Evolutionary conservation across 441 rosid species (phyloP), one percentile per base, ranked within the genome.

Genomic region (Biscutella auriculata): DNA sequence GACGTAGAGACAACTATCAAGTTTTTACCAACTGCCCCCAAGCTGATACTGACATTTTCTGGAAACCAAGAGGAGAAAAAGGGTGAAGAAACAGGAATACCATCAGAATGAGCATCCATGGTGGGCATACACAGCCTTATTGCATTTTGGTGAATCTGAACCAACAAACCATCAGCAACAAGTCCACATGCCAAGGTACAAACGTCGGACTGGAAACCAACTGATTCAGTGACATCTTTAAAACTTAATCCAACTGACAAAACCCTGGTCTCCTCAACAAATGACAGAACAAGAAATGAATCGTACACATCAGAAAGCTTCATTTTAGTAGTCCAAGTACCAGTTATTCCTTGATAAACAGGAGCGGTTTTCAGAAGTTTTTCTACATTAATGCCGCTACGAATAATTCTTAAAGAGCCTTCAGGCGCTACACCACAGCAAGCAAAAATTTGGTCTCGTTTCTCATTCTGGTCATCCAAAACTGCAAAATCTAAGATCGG

Each of bases 181-280:
- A 93, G 79, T 57, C 99, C 99, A 79, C 88, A 89, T 55, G 96
- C 97, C 76, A 90, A 79, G 71, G 99, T 89, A 71, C 96, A 85
- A 65, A 87, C 95, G 73, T 93, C 84, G 57, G 97, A 74, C 77
- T 71, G 86, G 77, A 93, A 93, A 65, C 99, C 99, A 72, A 89
- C 91, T 26, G 85, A 81, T 72, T 93, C 99, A 41, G 96, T 93
- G 63, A 89, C 93, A 79, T 93, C 99, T 55, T 79, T 76, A 63
- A 93, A 93, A 82, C 85, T 93, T 68, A 89, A 68, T 57, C 99
- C 99, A 58, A 93, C 99, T 40, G 95, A 85, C 28, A 93, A 80
- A 46, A 89, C 83, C 70, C 99, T 89, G 32, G 96, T 89, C 82
- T 93, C 97, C 73, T 89, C 99, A 61, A 93, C 95, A 81, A 93